Evolutionary conservation across 805 yeast species (phyloP).

Genomic region (Torulaspora delbrueckii): DNA sequence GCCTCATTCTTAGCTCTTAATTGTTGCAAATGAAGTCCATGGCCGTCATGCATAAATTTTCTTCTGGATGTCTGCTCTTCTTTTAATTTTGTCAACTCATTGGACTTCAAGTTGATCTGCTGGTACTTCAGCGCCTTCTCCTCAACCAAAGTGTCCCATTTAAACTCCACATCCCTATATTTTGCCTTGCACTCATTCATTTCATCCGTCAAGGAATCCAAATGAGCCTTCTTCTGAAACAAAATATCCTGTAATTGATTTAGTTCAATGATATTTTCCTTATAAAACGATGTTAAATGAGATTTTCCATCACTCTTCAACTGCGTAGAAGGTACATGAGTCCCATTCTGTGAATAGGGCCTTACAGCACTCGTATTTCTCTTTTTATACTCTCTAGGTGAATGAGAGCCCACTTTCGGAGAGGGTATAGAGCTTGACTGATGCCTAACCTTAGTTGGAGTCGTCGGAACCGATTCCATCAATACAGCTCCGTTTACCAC

Average conservation of each 20-base stretch:
- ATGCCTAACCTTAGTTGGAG: slow-evolving; percentile 15
- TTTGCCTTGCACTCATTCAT: slow-evolving; percentile 18
- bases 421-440: slow-evolving; percentile 22
- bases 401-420: slow-evolving; percentile 13
- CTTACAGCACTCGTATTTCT: slow-evolving; percentile 10
- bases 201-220: slow-evolving; percentile 27
- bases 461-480: slow-evolving; percentile 15
- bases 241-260: slow-evolving; percentile 28
- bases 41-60: slow-evolving; percentile 27
- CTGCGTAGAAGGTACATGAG: neutral
- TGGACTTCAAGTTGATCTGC: slow-evolving; percentile 31
- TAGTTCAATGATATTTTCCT: slow-evolving; percentile 31
- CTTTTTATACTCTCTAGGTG: slow-evolving; percentile 17
- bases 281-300: slow-evolving; percentile 31
- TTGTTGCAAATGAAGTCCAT: slow-evolving; percentile 34
- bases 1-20: slow-evolving; percentile 37
- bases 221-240: slow-evolving; percentile 23
- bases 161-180: slow-evolving; percentile 22
- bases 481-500: neutral
- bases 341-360: neutral
- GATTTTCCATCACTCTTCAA: slow-evolving; percentile 6
- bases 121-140: slow-evolving; percentile 26
- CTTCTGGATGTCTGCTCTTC: slow-evolving; percentile 28
- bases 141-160: slow-evolving; percentile 28
- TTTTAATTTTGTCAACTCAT: slow-evolving; percentile 32